Conservation (phyloP, 768 basidiomycete genomes). For the Mycena vitilis region DNA sequence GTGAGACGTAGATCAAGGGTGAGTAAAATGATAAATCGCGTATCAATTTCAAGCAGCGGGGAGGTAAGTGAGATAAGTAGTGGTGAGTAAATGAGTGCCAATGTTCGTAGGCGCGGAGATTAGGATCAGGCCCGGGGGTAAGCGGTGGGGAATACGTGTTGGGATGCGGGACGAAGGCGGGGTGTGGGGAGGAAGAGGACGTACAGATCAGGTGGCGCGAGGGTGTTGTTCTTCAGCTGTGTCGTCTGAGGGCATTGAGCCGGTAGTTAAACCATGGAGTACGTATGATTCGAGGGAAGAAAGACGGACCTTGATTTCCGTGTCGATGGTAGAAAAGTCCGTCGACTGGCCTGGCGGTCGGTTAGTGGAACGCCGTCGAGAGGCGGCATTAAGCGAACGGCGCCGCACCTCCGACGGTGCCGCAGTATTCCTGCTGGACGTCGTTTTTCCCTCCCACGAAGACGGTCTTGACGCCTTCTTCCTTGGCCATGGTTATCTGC, state of each 20-base stretch:
- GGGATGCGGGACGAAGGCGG: conserved; percentile 11
- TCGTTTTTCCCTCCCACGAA: conserved; percentile 63
- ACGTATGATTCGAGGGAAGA: background rate
- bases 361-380: background rate
- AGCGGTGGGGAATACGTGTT: conserved; percentile 16
- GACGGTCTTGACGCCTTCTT: conserved; percentile 65
- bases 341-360: conserved; percentile 57
- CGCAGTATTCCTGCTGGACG: conserved; percentile 66
- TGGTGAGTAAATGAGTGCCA: too few relatives aligned
- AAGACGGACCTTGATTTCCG: conserved; percentile 62
- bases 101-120: conserved; percentile 9
- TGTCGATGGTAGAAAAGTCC: conserved; percentile 67
- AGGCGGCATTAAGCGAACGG: conserved; percentile 1
- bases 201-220: conserved; percentile 72
- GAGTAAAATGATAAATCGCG: background rate
- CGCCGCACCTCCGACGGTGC: conserved; percentile 60
- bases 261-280: background rate
- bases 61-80: too few relatives aligned
- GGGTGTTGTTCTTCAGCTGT: conserved; percentile 62
- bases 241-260: conserved; percentile 50
- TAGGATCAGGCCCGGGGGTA: conserved; percentile 26
- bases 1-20: background rate
- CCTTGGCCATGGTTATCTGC: conserved; percentile 70
- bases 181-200: conserved; percentile 37
- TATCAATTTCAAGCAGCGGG: conserved; percentile 8